A percentile compares a stretch with the other conserved stretches of the same genome.
Conservation (phyloP, 225 moss, liverwort and hornwort species). For the Anthoceros angustus region DNA sequence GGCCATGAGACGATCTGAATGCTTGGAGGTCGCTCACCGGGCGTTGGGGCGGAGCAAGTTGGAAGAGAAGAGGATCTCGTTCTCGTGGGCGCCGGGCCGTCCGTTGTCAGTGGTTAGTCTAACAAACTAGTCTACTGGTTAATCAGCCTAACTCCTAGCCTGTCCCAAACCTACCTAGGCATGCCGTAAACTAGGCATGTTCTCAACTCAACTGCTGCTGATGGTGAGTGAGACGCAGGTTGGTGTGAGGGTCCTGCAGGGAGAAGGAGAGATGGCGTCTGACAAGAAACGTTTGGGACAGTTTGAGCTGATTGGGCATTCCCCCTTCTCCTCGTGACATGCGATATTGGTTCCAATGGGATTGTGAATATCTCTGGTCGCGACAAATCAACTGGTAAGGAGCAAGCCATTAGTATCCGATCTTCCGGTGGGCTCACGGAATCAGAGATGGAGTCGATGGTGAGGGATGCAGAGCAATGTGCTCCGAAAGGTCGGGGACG, state of each 20-base stretch:
- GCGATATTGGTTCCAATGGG: conserved; percentile 81
- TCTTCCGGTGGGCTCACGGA: conserved; percentile 84
- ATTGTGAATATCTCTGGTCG: conserved; percentile 81
- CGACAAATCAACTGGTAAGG: conserved; percentile 81
- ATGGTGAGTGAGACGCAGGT: conserved; percentile 67
- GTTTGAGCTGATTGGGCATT: conserved; percentile 78
- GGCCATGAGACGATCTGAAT: too few relatives aligned
- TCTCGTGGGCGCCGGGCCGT: too few relatives aligned
- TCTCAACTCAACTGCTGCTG: conserved; percentile 80
- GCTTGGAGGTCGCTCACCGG: too few relatives aligned
- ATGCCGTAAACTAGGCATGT: too few relatives aligned
- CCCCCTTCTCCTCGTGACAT: conserved; percentile 78
- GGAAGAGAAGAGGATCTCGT: too few relatives aligned
- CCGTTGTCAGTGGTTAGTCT: too few relatives aligned
- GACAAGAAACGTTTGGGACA: conserved; percentile 76
- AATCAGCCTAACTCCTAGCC: too few relatives aligned
- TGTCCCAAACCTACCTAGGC: too few relatives aligned
- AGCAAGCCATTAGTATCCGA: conserved; percentile 76
- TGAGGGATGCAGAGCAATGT: conserved; percentile 68
- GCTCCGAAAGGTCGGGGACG: conserved; percentile 71
- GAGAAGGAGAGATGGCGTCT: conserved; percentile 79
- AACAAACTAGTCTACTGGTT: too few relatives aligned
- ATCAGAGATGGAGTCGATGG: conserved; percentile 77
- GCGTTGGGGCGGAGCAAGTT: too few relatives aligned
- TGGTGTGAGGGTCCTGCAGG: conserved; percentile 85